Conservation (phyloP, 306 rosid genomes). For the Fragaria iinumae region DNA sequence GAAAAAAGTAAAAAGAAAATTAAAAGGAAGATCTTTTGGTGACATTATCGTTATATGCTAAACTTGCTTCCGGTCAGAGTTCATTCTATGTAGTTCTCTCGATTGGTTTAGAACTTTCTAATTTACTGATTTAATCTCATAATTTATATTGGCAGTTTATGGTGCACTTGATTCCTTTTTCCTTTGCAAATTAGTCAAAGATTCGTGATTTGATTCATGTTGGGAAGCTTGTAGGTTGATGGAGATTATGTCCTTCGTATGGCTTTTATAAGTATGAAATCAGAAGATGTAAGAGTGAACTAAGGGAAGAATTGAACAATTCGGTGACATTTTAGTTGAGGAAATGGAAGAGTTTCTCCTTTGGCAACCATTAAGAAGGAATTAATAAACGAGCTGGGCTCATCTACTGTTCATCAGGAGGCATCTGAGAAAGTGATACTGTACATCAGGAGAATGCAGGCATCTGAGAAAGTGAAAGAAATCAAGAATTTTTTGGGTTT, state of each 20-base stretch:
- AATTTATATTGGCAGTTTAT: slow-evolving; percentile 1
- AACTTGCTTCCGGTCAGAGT: slow-evolving; percentile 29
- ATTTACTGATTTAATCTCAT: slow-evolving; percentile 25
- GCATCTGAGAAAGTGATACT: not conserved
- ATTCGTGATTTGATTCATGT: not conserved
- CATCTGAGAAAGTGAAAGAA: not conserved
- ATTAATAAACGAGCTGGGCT: not conserved
- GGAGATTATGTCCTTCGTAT: not conserved
- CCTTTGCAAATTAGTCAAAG: not conserved
- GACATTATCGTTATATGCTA: slow-evolving; percentile 18
- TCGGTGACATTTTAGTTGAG: not conserved
- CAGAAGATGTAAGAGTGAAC: not conserved
- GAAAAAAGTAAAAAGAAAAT: slow-evolving; percentile 11
- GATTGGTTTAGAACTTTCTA: slow-evolving; percentile 27
- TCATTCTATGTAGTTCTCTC: slow-evolving; percentile 22
- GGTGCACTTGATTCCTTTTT: not conserved
- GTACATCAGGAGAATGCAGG: not conserved
- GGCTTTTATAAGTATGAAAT: not conserved
- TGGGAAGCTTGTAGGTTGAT: not conserved
- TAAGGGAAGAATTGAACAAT: not conserved
- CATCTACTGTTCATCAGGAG: not conserved
- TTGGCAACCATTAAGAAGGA: not conserved
- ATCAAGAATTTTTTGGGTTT: not conserved
- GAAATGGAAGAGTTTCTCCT: not conserved
- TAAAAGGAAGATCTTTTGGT: slow-evolving; percentile 9